These are phyloP conservation scores for Penicillium lagena DNA, from an alignment of 495 filamentous ascomycete genomes.

Conservation along the genomic window DNA sequence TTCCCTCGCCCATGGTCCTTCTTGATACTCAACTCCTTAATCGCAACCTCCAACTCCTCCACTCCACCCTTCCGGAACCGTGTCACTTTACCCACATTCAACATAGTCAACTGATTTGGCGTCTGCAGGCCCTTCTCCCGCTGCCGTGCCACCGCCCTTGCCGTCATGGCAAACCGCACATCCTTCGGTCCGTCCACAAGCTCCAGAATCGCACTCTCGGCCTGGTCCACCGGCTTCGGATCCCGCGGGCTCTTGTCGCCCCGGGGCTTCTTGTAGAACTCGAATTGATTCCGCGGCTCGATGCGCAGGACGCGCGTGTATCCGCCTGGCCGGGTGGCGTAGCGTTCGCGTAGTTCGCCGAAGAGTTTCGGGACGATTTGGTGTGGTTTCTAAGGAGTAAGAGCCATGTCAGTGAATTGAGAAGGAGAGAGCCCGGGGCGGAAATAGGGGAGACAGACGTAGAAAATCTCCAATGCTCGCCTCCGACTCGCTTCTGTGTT, in stretches of 20 bases:
- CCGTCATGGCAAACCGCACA: conserved; percentile 91
- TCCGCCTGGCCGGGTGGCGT: conserved; percentile 74
- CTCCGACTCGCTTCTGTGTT: conserved; percentile 70
- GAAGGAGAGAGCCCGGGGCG: not conserved
- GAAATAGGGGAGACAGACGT: conserved; percentile 48
- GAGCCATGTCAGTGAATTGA: too few relatives aligned
- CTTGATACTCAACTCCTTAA: conserved; percentile 49
- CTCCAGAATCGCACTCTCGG: conserved; percentile 85
- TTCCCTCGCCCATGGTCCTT: conserved; percentile 6
- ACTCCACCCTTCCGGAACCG: conserved; percentile 63
- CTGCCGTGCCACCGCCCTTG: conserved; percentile 64
- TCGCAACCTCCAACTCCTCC: conserved; percentile 60
- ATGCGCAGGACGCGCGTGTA: conserved; percentile 92
- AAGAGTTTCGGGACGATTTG: conserved; percentile 80
- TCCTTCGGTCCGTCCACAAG: conserved; percentile 93
- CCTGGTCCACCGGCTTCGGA: conserved; percentile 58
- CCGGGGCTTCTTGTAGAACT: conserved; percentile 16
- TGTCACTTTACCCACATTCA: conserved; percentile 84
- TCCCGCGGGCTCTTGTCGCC: conserved; percentile 12
- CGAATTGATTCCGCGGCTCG: conserved; percentile 52
- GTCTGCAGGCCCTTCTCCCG: conserved; percentile 41
- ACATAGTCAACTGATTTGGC: conserved; percentile 61
- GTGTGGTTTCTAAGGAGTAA: conserved; percentile 46
- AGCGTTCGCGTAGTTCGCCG: conserved; percentile 72
- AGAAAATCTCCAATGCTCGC: conserved; percentile 69